Percentiles rank a stretch among this genome's conserved stretches.
Evolutionary conservation across 352 stramenopile genomes (phyloP).

Genomic region (Phytophthora niederhauseri): DNA sequence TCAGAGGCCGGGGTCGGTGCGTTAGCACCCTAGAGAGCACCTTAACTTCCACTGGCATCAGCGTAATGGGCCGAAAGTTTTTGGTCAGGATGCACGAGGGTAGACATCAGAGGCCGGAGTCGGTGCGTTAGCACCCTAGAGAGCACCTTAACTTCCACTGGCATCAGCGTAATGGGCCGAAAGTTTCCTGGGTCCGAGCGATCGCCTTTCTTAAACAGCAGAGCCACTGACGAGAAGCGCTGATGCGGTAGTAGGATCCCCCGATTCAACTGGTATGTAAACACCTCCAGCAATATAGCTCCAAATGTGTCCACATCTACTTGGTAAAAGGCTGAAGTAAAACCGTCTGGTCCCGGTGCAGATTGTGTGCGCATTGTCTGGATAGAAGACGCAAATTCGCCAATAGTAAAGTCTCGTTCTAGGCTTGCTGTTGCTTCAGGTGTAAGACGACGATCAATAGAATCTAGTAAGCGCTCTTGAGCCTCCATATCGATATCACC

Average conservation of each 20-base stretch:
- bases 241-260: background rate
- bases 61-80: background rate
- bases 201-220: no score
- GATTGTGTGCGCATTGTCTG: background rate
- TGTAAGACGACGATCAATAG: background rate
- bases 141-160: no score
- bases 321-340: conserved; percentile 4
- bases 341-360: conserved; percentile 3
- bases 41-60: no score
- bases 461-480: background rate
- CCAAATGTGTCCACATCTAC: conserved; percentile 1
- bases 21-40: background rate
- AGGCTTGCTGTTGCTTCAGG: background rate
- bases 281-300: background rate
- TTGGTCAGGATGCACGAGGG: conserved; percentile 4
- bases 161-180: no score
- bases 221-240: background rate
- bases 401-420: background rate
- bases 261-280: conserved; percentile 3
- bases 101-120: background rate
- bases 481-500: background rate
- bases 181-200: no score
- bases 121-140: background rate
- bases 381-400: background rate
- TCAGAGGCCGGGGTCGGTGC: background rate